These are phyloP conservation scores for Haplosporangium gracile DNA, from an alignment of 192 early-diverging fungal genomes.

Conservation along the genomic window DNA sequence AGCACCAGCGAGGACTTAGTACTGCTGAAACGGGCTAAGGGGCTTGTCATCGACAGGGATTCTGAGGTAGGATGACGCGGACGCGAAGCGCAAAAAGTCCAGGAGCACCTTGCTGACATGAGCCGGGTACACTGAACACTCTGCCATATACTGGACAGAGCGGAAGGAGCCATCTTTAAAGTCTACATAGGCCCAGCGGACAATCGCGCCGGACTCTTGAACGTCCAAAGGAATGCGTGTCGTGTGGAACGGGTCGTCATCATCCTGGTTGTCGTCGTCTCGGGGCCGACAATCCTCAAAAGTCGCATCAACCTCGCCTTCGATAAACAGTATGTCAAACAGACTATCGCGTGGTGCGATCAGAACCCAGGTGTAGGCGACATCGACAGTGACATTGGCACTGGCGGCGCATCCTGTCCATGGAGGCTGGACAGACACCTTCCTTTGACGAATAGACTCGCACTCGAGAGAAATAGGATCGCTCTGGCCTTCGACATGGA, in stretches of 20 bases:
- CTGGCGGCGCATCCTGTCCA: background rate
- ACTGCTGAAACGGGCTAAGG: background rate
- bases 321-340: conserved; percentile 6
- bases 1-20: background rate
- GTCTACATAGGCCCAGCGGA: conserved; percentile 15
- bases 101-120: conserved; percentile 14
- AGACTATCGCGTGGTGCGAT: background rate
- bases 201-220: background rate
- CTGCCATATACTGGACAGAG: conserved; percentile 15
- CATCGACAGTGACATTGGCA: background rate
- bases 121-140: conserved; percentile 14
- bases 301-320: background rate
- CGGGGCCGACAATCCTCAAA: background rate
- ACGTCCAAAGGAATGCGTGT: background rate
- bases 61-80: conserved; percentile 16
- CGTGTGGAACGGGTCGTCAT: background rate
- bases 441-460: conserved; percentile 2
- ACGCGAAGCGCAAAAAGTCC: conserved; percentile 15
- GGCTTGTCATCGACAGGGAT: conserved; percentile 7
- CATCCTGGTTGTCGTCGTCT: background rate
- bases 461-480: conserved; percentile 35
- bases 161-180: conserved; percentile 6
- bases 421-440: background rate
- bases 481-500: background rate
- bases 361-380: conserved; percentile 16